These are phyloP conservation scores for Xylaria sp. DNA, from an alignment of 2,329 filamentous ascomycete species.

Conservation along the genomic window DNA sequence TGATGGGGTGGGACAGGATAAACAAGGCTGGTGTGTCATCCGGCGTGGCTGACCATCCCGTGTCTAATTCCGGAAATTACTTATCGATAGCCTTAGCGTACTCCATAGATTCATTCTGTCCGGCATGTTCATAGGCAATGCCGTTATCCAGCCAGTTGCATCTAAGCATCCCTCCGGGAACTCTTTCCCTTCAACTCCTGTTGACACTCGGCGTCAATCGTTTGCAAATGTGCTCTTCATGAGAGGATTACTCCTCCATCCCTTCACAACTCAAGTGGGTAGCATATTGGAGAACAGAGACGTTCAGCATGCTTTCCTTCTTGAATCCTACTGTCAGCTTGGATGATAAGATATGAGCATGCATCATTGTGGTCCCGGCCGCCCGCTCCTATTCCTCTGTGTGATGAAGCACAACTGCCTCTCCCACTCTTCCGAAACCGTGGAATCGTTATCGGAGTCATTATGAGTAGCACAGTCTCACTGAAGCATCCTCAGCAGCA, in stretches of 20 bases:
- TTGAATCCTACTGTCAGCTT: background rate
- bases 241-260: background rate
- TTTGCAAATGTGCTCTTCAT: background rate
- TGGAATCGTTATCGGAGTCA: background rate
- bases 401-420: background rate
- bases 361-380: background rate
- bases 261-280: background rate
- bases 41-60: no score
- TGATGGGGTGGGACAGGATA: no score
- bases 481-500: background rate
- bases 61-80: background rate
- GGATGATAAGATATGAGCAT: background rate
- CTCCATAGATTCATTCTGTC: background rate
- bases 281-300: no score
- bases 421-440: background rate
- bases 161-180: background rate
- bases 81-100: background rate
- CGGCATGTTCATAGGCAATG: background rate
- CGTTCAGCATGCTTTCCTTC: no score
- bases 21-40: no score
- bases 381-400: background rate
- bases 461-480: background rate
- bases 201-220: background rate
- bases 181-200: no score
- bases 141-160: background rate